A percentile compares a stretch with the other conserved stretches of the same genome.
These are phyloP conservation scores for Termitomyces sp. DNA, from an alignment of 768 basidiomycete species.

Conservation along the genomic window DNA sequence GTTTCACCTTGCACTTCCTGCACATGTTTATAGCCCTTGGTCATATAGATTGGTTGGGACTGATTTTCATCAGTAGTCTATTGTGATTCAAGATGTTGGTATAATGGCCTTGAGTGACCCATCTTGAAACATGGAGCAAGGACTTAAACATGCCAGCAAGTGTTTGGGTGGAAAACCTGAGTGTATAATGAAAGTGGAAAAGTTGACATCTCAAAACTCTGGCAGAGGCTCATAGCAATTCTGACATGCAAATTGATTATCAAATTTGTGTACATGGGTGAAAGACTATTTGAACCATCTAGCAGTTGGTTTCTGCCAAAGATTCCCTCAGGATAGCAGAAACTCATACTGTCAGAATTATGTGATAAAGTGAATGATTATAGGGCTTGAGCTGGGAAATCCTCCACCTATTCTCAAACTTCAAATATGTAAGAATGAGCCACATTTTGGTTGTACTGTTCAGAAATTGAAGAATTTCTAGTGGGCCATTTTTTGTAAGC, in stretches of 20 bases:
- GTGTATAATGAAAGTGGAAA: not conserved
- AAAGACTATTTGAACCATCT: constrained; percentile 84
- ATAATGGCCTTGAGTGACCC: not conserved
- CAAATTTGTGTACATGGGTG: constrained; percentile 95
- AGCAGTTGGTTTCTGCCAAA: constrained; percentile 77
- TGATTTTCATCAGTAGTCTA: constrained; percentile 34
- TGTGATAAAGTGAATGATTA: not conserved
- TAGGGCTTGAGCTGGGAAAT: not conserved
- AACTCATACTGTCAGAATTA: constrained; percentile 2
- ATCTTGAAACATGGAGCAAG: not conserved
- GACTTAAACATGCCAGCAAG: not conserved
- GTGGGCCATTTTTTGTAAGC: constrained; percentile 1
- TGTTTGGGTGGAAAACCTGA: not conserved
- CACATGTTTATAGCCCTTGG: too few relatives aligned
- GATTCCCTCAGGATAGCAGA: constrained; percentile 60
- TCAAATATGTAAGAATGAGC: constrained; percentile 76
- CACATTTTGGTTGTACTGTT: constrained; percentile 77
- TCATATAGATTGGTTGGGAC: constrained; percentile 51
- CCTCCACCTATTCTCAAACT: constrained; percentile 29
- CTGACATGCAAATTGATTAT: too few relatives aligned
- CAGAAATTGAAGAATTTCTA: constrained; percentile 75
- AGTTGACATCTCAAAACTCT: too few relatives aligned
- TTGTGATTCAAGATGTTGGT: not conserved
- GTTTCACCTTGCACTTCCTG: not conserved
- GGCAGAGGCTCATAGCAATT: too few relatives aligned